phyloP scores from a whole-genome alignment of 2,329 filamentous ascomycete species.

The Penicillium polonicum region DNA sequence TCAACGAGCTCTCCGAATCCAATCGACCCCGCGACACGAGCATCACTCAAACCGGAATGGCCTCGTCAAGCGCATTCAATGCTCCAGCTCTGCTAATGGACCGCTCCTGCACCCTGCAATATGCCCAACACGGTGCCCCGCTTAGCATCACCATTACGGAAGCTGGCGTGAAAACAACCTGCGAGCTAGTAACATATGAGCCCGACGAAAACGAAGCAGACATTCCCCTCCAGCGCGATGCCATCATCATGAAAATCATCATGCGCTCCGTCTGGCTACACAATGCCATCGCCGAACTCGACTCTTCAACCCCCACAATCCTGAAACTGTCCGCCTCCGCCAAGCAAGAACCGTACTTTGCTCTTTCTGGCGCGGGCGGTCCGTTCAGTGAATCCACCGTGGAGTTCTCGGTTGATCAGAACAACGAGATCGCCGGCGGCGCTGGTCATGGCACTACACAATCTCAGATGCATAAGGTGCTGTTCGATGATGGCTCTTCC shows the following conservation, averaged over 20 bases:
- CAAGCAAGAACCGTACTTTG: conserved; percentile 64
- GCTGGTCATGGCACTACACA: conserved; percentile 17
- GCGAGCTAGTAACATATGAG: conserved; percentile 85
- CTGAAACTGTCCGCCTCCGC: conserved; percentile 67
- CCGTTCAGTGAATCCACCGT: conserved; percentile 60
- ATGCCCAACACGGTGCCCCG: conserved; percentile 70
- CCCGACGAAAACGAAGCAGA: conserved; percentile 57
- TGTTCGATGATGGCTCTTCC: conserved; percentile 40
- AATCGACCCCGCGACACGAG: conserved; percentile 28
- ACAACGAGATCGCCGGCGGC: conserved; percentile 26
- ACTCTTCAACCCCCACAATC: conserved; percentile 67
- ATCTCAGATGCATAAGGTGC: conserved; percentile 31
- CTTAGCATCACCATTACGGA: conserved; percentile 86
- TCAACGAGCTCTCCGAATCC: conserved; percentile 59
- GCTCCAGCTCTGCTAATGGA: conserved; percentile 78
- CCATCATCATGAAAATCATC: conserved; percentile 86
- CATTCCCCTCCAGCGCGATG: conserved; percentile 82
- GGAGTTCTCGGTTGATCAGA: conserved; percentile 56
- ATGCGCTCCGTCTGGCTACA: conserved; percentile 64
- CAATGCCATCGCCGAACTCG: conserved; percentile 54
- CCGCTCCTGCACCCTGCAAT: conserved; percentile 81
- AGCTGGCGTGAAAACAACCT: conserved; percentile 81
- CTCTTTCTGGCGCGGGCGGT: conserved; percentile 64
- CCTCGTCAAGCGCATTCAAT: conserved; percentile 70
- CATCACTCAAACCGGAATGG: conserved; percentile 37